Conservation (phyloP, 179 eudicot genomes). For the Silene noctiflora region DNA sequence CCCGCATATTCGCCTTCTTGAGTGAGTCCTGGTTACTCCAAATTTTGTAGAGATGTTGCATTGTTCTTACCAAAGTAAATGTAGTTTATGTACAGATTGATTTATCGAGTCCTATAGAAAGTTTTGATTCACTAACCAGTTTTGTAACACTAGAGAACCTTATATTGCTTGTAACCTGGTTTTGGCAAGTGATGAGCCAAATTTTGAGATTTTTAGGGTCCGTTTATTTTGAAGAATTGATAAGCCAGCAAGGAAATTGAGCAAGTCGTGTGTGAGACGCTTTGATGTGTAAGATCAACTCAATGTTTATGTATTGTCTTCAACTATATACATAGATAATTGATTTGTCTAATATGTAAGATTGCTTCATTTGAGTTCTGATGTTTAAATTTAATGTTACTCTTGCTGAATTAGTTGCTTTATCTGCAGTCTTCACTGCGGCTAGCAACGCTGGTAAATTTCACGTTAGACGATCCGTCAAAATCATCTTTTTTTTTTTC, state of each 20-base stretch:
- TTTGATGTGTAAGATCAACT: not conserved
- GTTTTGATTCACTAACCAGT: constrained; percentile 3
- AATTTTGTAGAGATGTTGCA: constrained; percentile 29
- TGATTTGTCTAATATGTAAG: not conserved
- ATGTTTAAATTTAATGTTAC: too few species aligned
- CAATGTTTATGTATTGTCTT: not conserved
- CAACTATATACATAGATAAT: not conserved
- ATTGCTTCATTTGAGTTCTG: too few species aligned
- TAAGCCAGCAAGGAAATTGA: not conserved
- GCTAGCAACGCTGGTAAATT: too few species aligned
- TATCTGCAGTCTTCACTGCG: too few species aligned
- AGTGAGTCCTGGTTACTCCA: constrained; percentile 20
- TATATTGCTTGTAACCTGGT: not conserved
- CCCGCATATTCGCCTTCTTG: constrained; percentile 13
- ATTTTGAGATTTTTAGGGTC: not conserved
- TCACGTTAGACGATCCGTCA: too few species aligned
- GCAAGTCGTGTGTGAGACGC: not conserved
- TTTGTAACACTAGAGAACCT: not conserved
- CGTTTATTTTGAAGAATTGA: not conserved
- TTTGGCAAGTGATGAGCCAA: not conserved
- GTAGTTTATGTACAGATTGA: constrained; percentile 26
- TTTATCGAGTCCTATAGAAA: constrained; percentile 10
- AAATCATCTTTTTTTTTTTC: too few species aligned
- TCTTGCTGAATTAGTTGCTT: too few species aligned
- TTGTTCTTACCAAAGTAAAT: constrained; percentile 17